Conservation (phyloP, 2,329 filamentous ascomycete species). For the Diplodia corticola region DNA sequence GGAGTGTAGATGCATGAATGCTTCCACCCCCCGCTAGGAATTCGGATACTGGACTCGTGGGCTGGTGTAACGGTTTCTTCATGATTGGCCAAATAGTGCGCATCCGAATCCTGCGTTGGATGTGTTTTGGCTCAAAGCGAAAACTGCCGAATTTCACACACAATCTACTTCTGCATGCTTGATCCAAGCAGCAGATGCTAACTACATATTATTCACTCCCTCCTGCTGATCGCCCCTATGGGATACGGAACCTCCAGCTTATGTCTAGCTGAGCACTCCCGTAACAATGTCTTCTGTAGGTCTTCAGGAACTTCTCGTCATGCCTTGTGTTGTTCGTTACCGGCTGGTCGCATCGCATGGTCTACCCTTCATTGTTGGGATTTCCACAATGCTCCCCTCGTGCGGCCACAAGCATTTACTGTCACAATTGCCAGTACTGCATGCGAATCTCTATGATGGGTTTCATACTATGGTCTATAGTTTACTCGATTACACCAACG, state of each 20-base stretch:
- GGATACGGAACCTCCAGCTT: background rate
- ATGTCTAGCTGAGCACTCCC: no score
- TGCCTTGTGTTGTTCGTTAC: no score
- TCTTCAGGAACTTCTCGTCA: no score
- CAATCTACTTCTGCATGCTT: background rate
- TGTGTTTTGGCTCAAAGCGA: background rate
- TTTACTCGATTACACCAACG: no score
- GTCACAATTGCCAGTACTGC: no score
- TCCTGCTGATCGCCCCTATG: background rate
- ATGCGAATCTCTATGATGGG: no score
- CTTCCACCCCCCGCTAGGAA: background rate
- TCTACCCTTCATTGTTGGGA: no score
- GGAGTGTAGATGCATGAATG: background rate
- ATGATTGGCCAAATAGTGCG: background rate
- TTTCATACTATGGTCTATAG: no score
- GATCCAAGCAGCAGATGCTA: background rate
- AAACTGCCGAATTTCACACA: background rate
- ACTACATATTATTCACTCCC: background rate
- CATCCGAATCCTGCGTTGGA: background rate
- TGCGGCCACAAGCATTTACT: no score
- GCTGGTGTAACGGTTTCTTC: background rate
- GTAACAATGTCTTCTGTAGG: no score
- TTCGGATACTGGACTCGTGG: background rate
- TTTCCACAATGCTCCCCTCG: no score
- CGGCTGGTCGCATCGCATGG: no score